These are phyloP conservation scores for Sarcocystis neurona DNA, from an alignment of 169 alveolate genomes.

Conservation along the genomic window DNA sequence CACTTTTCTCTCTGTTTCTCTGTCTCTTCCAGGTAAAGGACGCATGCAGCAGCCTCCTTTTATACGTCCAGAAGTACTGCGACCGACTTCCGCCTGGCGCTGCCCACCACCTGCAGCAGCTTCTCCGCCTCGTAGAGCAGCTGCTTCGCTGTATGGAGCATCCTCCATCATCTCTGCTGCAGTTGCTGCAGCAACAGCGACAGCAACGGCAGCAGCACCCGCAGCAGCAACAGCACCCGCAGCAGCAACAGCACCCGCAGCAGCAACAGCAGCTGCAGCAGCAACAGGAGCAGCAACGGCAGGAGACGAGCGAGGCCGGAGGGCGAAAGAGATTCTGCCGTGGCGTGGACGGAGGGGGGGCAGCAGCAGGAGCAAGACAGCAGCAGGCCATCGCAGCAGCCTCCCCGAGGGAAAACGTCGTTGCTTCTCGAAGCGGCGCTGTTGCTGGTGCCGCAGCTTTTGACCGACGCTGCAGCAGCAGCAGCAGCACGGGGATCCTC, in stretches of 20 bases:
- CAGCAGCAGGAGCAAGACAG: too few species aligned
- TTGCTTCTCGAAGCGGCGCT: too few species aligned
- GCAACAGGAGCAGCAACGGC: not conserved
- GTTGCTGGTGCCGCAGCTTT: too few species aligned
- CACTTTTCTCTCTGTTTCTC: not conserved
- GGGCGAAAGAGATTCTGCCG: not conserved
- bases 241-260: not conserved
- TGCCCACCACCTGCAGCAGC: slow-evolving; percentile 39
- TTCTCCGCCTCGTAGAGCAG: not conserved
- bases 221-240: slow-evolving; percentile 44
- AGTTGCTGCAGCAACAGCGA: slow-evolving; percentile 22
- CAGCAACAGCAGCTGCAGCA: slow-evolving; percentile 10
- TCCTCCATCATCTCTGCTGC: slow-evolving; percentile 36
- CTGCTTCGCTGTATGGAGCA: slow-evolving; percentile 1
- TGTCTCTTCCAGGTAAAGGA: not conserved
- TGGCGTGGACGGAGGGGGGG: too few species aligned
- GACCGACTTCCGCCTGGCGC: slow-evolving; percentile 35
- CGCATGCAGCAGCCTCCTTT: not conserved
- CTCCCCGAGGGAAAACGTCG: too few species aligned
- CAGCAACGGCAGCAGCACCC: slow-evolving; percentile 5
- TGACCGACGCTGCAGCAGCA: not conserved
- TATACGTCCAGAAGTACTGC: not conserved
- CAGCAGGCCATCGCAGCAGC: too few species aligned
- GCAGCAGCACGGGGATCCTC: not conserved
- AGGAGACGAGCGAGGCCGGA: not conserved